phyloP scores from a whole-genome alignment of 2,329 filamentous ascomycete species.

The Arthrobotrys sinensis region DNA sequence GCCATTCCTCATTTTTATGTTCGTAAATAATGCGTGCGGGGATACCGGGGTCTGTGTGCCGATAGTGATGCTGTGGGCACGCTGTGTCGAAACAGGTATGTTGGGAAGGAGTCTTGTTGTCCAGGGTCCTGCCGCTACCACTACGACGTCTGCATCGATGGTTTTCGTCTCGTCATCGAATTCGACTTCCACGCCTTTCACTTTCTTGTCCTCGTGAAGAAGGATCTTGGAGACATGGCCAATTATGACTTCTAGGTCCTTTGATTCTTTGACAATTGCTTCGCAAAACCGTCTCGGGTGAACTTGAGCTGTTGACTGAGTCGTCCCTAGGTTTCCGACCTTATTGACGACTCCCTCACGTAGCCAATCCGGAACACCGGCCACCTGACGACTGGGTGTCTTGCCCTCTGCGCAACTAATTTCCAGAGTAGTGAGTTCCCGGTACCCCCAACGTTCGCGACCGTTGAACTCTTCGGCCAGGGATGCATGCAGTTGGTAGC shows the following conservation, averaged over 20 bases:
- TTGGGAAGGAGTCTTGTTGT: slow-evolving; percentile 74
- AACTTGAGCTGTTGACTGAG: slow-evolving; percentile 81
- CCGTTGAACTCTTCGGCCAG: slow-evolving; percentile 88
- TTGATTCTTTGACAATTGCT: slow-evolving; percentile 69
- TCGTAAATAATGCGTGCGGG: slow-evolving; percentile 85
- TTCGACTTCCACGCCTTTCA: slow-evolving; percentile 38
- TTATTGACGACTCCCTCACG: slow-evolving; percentile 13
- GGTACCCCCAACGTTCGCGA: slow-evolving; percentile 85
- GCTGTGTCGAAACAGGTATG: slow-evolving; percentile 70
- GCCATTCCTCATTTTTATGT: slow-evolving; percentile 71
- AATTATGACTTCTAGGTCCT: slow-evolving; percentile 28
- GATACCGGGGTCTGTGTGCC: slow-evolving; percentile 73
- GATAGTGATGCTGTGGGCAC: slow-evolving; percentile 78
- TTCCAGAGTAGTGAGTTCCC: slow-evolving; percentile 54
- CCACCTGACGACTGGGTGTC: neutral
- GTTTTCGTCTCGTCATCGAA: slow-evolving; percentile 70
- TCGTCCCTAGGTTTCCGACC: slow-evolving; percentile 33
- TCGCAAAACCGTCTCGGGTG: slow-evolving; percentile 74
- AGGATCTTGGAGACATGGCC: slow-evolving; percentile 41
- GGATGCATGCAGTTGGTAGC: slow-evolving; percentile 85
- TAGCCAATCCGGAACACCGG: slow-evolving; percentile 42
- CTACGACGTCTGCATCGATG: slow-evolving; percentile 65
- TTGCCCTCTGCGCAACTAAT: slow-evolving; percentile 45
- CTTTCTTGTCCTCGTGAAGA: slow-evolving; percentile 9
- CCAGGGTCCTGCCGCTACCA: slow-evolving; percentile 75